A percentile compares a stretch with the other conserved stretches of the same genome.
phyloP scores from a whole-genome alignment of 441 rosid species.

The Cnidoscolus chayamansa region DNA sequence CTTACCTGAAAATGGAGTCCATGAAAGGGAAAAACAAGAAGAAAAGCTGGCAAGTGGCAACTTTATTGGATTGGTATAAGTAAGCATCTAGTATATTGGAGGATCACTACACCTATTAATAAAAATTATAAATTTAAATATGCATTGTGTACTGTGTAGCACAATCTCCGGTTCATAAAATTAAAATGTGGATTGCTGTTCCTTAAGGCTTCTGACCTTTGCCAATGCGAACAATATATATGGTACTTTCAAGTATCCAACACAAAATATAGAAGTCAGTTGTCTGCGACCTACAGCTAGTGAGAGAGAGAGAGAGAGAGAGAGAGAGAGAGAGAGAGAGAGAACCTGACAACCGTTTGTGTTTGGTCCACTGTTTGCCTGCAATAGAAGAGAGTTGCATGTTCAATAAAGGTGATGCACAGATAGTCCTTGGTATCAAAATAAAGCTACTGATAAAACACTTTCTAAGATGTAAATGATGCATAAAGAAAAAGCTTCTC shows the following conservation, averaged over 20 bases:
- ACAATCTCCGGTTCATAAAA: not conserved
- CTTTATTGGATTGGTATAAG: not conserved
- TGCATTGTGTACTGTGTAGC: not conserved
- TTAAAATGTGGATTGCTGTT: not conserved
- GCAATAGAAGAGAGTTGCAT: slow-evolving; percentile 26
- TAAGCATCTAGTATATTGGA: not conserved
- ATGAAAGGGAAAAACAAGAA: not conserved
- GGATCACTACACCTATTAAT: not conserved
- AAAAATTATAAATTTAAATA: not conserved
- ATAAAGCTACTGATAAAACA: not conserved
- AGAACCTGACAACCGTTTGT: slow-evolving; percentile 89
- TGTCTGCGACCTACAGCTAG: not conserved
- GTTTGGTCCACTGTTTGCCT: slow-evolving; percentile 91
- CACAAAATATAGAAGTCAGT: not conserved
- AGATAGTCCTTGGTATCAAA: not conserved
- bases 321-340: not conserved
- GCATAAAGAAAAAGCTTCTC: not conserved
- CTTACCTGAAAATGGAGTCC: not conserved
- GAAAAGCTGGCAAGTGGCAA: not conserved
- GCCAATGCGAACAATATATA: not conserved
- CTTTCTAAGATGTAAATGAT: too few species aligned
- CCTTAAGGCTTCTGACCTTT: not conserved
- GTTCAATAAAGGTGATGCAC: not conserved
- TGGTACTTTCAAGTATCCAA: not conserved
- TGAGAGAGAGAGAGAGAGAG: too few species aligned